Base-by-base conservation (phyloP, 352 stramenopile genomes). In the Phytophthora colocasiae region DNA sequence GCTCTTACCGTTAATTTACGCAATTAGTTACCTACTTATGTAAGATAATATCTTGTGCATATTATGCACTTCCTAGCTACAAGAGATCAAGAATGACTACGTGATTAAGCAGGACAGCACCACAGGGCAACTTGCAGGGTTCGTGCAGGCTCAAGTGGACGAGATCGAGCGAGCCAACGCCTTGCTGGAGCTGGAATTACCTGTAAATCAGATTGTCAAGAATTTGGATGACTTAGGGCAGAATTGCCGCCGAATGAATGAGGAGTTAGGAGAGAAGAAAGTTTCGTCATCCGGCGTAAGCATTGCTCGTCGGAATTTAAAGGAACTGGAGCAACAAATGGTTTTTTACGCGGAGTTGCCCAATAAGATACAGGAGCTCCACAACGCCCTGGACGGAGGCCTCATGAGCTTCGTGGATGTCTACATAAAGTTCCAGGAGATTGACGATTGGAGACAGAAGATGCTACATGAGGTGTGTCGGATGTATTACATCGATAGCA, bases 81-180 rank as follows among this genome's bases (percentile, higher is more conserved):
- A 91, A 59, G 87, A 94, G 75, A 93, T 94, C 73, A 96, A 96
- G 57, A 77, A 80, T 26, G 84, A 93, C 68, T 94, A 96, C 47
- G 10, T 84, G 41, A 58, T 59, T 31, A 92, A 93, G 58, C 84
- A 93, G 47, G 78, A 91, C 65, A 87, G 53, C 65, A 92, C 81
- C 26, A 92, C 89, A 31, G 85, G 80, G 0, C 82, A 94, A 58
- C 66, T 95, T 19, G 79, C 85, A 50, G 73, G 76, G 1, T 93
- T 91, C 46, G 81, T 91, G 10, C 82, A 93, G 63, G 75, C 83
- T 22, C 85, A 90, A 59, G 87, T 96, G 22, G 88, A 93, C 50
- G 88, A 96, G 52, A 93, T 96, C 60, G 86, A 96, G 77, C 83
- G 85, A 36, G 87, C 87, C 34, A 93, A 75, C 19, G 53, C 68